These are phyloP conservation scores for Xylogone sp. DNA, from an alignment of 2,329 filamentous ascomycete genomes.

Conservation along the genomic window DNA sequence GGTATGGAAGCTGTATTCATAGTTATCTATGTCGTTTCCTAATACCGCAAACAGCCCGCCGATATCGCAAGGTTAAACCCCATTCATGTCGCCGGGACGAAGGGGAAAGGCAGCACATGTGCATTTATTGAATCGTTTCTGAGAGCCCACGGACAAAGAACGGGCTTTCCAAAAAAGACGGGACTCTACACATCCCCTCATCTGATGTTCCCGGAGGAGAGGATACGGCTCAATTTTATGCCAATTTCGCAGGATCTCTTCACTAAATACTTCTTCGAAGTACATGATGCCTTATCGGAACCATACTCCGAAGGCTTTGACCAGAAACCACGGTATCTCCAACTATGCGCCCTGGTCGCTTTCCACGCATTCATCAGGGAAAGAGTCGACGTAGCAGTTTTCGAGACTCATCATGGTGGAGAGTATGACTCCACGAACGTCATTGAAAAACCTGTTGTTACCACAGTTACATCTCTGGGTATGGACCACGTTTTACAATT, in stretches of 20 bases:
- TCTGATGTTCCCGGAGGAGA: constrained; percentile 59
- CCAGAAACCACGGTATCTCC: constrained; percentile 53
- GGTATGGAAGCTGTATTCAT: constrained; percentile 26
- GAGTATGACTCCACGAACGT: constrained; percentile 67
- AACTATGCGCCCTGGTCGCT: constrained; percentile 59
- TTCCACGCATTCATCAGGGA: constrained; percentile 63
- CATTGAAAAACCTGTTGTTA: constrained; percentile 50
- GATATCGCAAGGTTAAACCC: constrained; percentile 46
- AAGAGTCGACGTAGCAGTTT: constrained; percentile 56
- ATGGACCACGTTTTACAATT: constrained; percentile 63
- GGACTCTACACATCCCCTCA: constrained; percentile 67
- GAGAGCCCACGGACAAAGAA: constrained; percentile 37
- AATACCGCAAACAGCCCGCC: constrained; percentile 49
- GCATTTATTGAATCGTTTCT: constrained; percentile 62
- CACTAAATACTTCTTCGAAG: constrained; percentile 61
- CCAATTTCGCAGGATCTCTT: constrained; percentile 56
- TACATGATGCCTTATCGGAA: constrained; percentile 50
- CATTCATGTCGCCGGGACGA: constrained; percentile 66
- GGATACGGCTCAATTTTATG: constrained; percentile 55
- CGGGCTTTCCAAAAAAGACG: constrained; percentile 28
- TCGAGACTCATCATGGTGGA: constrained; percentile 65
- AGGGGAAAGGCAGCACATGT: constrained; percentile 70
- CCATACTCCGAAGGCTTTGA: constrained; percentile 28
- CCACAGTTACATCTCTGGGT: constrained; percentile 59
- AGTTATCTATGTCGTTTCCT: constrained; percentile 24